phyloP scores from a whole-genome alignment of 1,139 yeast species.

The Debaryomyces sp. region DNA sequence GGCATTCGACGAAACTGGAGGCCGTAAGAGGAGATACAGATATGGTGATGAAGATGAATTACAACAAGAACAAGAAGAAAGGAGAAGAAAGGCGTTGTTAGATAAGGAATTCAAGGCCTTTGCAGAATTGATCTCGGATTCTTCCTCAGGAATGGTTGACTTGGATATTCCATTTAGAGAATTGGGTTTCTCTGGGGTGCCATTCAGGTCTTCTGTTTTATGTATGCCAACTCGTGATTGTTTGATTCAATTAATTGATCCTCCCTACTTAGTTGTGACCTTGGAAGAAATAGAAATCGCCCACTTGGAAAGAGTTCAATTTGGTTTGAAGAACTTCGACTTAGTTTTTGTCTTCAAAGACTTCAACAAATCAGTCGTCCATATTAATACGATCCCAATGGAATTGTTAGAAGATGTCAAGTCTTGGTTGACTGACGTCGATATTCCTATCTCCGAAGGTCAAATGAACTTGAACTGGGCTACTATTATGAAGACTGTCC shows the following conservation, averaged over 20 bases:
- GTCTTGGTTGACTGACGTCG: constrained; percentile 95
- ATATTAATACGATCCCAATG: constrained; percentile 93
- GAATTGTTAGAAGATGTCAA: constrained; percentile 89
- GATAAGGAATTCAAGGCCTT: constrained; percentile 91
- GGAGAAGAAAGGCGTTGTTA: constrained; percentile 84
- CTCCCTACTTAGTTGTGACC: constrained; percentile 91
- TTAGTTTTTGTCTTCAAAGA: constrained; percentile 94
- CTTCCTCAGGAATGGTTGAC: constrained; percentile 78
- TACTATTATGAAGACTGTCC: constrained; percentile 91
- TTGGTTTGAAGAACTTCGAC: constrained; percentile 95
- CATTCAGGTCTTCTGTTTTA: constrained; percentile 89
- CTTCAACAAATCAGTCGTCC: constrained; percentile 82
- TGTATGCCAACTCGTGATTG: constrained; percentile 98
- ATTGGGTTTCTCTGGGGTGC: constrained; percentile 97
- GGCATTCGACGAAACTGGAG: constrained; percentile 97
- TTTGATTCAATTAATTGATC: constrained; percentile 89
- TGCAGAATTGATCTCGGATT: constrained; percentile 89
- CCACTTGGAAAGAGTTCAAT: constrained; percentile 95
- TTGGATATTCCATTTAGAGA: constrained; percentile 95
- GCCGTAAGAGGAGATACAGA: constrained; percentile 83
- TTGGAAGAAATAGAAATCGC: constrained; percentile 92
- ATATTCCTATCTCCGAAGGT: constrained; percentile 92
- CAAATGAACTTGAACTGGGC: constrained; percentile 96
- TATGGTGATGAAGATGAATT: constrained; percentile 98
- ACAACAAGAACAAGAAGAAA: constrained; percentile 98